phyloP scores from a whole-genome alignment of 257 asterid species.

The Orobanche coerulescens region DNA sequence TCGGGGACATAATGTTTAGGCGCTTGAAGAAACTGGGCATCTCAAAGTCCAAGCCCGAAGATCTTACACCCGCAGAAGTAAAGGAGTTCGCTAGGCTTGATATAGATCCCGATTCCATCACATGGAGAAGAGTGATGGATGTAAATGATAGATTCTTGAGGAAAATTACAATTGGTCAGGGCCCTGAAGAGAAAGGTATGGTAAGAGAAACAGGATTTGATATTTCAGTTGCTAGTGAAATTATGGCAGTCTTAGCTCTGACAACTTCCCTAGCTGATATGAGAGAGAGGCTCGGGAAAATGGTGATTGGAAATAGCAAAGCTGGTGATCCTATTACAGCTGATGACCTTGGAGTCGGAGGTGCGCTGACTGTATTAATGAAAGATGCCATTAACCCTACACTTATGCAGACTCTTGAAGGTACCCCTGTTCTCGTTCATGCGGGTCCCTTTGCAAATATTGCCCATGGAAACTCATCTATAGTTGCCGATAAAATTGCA shows the following conservation, averaged over 20 bases:
- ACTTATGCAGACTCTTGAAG: constrained; percentile 95
- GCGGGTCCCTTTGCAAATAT: constrained; percentile 98
- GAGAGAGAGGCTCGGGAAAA: constrained; percentile 95
- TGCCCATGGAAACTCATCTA: constrained; percentile 94
- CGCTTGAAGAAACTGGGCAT: constrained; percentile 81
- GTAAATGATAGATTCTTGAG: constrained; percentile 92
- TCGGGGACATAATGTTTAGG: constrained; percentile 68
- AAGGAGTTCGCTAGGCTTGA: constrained; percentile 88
- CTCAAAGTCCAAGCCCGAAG: constrained; percentile 72
- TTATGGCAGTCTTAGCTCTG: constrained; percentile 96
- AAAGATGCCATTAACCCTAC: constrained; percentile 96
- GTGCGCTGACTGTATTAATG: constrained; percentile 90
- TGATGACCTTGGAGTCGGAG: constrained; percentile 95
- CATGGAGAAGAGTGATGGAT: constrained; percentile 98
- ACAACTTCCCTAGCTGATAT: constrained; percentile 84
- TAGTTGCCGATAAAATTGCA: constrained; percentile 90
- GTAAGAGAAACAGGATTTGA: constrained; percentile 93
- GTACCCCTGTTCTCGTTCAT: constrained; percentile 90
- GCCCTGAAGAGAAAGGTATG: constrained; percentile 98
- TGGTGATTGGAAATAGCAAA: constrained; percentile 94
- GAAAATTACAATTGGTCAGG: constrained; percentile 83
- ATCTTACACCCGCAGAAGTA: constrained; percentile 76
- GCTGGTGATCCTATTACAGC: constrained; percentile 93
- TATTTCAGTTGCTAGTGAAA: constrained; percentile 93
- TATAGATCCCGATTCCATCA: constrained; percentile 75